Percentiles rank a stretch among this genome's conserved stretches.
These are phyloP conservation scores for Hura crepitans DNA, from an alignment of 441 rosid genomes.

Conservation along the genomic window DNA sequence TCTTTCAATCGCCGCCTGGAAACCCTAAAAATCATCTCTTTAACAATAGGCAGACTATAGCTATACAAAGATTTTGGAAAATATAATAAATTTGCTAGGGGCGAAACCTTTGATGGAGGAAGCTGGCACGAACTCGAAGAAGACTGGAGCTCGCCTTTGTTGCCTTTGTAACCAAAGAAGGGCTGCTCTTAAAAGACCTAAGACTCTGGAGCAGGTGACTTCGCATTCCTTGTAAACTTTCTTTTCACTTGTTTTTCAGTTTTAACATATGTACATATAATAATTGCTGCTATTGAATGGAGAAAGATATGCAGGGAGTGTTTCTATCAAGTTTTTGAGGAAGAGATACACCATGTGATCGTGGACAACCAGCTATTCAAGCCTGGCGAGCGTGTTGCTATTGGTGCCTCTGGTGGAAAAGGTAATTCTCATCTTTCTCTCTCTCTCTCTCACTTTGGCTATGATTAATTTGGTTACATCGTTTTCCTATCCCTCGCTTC, in stretches of 20 bases:
- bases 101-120: constrained; percentile 34
- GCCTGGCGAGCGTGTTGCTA: constrained; percentile 72
- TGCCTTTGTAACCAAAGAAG: constrained; percentile 52
- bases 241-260: neutral
- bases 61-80: neutral
- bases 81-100: neutral
- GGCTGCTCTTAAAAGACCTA: constrained; percentile 82
- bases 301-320: constrained; percentile 82
- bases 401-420: constrained; percentile 94
- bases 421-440: constrained; percentile 31
- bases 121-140: constrained; percentile 39
- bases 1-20: too few species aligned
- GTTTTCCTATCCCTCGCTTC: neutral
- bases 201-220: constrained; percentile 78
- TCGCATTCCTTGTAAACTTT: neutral
- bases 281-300: neutral
- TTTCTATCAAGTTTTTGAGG: constrained; percentile 78
- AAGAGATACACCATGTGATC: constrained; percentile 77
- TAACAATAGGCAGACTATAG: too few species aligned
- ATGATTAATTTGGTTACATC: too few species aligned
- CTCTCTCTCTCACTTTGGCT: neutral
- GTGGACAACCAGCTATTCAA: constrained; percentile 57
- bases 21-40: too few species aligned
- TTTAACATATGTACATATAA: neutral
- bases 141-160: constrained; percentile 47